These are phyloP conservation scores for Pholiota conissans DNA, from an alignment of 768 basidiomycete genomes.

Conservation along the genomic window DNA sequence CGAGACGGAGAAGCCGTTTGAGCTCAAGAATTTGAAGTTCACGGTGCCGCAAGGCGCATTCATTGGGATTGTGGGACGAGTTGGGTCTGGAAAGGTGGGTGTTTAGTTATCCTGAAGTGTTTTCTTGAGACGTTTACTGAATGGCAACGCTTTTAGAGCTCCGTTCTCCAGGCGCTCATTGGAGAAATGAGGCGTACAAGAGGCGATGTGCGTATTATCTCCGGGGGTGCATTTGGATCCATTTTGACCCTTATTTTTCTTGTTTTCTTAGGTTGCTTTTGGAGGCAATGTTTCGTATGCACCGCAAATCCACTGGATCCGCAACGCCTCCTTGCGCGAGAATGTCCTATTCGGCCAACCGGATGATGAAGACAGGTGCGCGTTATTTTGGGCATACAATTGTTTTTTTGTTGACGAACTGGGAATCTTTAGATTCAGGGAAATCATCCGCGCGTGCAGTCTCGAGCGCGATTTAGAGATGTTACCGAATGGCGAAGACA, in stretches of 20 bases:
- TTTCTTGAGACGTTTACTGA: no score
- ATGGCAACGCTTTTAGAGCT: slow-evolving; percentile 44
- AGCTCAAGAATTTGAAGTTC: slow-evolving; percentile 47
- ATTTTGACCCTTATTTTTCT: neutral
- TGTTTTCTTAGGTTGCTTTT: slow-evolving; percentile 39
- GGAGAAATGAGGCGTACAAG: slow-evolving; percentile 67
- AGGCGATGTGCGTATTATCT: slow-evolving; percentile 33
- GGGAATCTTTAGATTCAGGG: slow-evolving; percentile 42
- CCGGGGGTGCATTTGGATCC: no score
- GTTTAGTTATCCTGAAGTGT: neutral
- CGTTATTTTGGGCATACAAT: no score
- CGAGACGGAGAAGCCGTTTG: slow-evolving; percentile 48
- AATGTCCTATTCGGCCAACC: slow-evolving; percentile 76
- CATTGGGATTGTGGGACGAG: slow-evolving; percentile 69
- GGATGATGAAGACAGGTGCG: slow-evolving; percentile 62
- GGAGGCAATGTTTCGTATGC: slow-evolving; percentile 59
- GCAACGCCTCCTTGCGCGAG: slow-evolving; percentile 65
- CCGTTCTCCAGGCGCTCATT: slow-evolving; percentile 54
- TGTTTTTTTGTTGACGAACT: neutral
- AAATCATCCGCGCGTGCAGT: slow-evolving; percentile 63
- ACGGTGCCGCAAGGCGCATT: slow-evolving; percentile 56
- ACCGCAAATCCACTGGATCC: slow-evolving; percentile 65
- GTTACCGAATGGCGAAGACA: slow-evolving; percentile 67
- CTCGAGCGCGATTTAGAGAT: slow-evolving; percentile 72
- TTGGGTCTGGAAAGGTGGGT: slow-evolving; percentile 69